These are phyloP conservation scores for Fusarium oligoseptatum DNA, from an alignment of 2,329 filamentous ascomycete genomes.

Conservation along the genomic window DNA sequence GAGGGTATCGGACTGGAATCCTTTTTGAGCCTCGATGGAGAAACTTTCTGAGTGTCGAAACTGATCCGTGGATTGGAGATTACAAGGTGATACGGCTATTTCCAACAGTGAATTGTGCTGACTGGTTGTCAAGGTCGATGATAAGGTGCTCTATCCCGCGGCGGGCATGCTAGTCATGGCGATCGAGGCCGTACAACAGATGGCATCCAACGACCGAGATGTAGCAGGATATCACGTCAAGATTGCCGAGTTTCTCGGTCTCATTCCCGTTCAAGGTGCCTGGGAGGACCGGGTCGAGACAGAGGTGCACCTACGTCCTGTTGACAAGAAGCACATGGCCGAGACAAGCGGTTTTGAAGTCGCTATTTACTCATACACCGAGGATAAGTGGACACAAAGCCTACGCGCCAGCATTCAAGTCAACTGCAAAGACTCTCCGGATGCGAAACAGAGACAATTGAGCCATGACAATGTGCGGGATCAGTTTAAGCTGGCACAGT, in stretches of 20 bases:
- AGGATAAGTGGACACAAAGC: background rate
- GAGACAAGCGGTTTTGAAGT: background rate
- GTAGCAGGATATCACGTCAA: background rate
- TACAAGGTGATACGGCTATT: constrained; percentile 41
- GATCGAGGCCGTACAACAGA: constrained; percentile 51
- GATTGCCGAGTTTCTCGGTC: background rate
- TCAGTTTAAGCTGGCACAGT: background rate
- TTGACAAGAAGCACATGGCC: accelerated
- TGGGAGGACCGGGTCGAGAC: constrained; percentile 19
- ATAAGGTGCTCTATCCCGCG: constrained; percentile 16
- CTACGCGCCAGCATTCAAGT: background rate
- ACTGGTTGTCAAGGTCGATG: constrained; percentile 9
- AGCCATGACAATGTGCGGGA: background rate
- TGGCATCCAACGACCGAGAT: background rate
- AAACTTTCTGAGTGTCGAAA: constrained; percentile 39
- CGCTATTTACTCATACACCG: constrained; percentile 3
- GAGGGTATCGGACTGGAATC: constrained; percentile 35
- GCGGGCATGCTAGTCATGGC: constrained; percentile 61
- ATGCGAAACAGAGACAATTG: background rate
- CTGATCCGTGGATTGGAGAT: constrained; percentile 54
- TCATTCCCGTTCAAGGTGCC: background rate
- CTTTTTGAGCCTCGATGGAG: constrained; percentile 45
- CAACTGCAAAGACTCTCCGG: background rate
- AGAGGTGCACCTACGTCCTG: background rate
- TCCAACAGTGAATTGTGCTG: background rate